Conservation (phyloP, 129 eudicot species). For the Centella asiatica region DNA sequence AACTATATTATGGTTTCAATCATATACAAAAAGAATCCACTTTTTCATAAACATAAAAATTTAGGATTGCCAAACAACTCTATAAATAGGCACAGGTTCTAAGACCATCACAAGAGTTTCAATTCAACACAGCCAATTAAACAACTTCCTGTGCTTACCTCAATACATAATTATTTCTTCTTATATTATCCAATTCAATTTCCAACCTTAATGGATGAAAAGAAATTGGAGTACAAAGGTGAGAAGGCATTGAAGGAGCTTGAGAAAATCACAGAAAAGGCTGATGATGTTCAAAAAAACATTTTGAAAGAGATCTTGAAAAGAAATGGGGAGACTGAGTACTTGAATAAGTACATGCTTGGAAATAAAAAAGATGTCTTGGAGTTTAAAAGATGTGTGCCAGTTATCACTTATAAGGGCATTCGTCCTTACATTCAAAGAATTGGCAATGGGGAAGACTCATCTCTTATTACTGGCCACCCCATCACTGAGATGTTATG, state of each 20-base stretch:
- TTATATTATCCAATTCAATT: not conserved
- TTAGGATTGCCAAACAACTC: conserved; percentile 9
- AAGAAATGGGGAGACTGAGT: conserved; percentile 60
- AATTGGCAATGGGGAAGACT: conserved; percentile 75
- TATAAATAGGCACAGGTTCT: conserved; percentile 30
- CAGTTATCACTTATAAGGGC: conserved; percentile 53
- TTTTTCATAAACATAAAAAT: not conserved
- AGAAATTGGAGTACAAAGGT: conserved; percentile 82
- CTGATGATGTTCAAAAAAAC: conserved; percentile 59
- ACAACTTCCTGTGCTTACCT: no score
- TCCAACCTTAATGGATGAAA: conserved; percentile 75
- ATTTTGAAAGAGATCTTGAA: conserved; percentile 44
- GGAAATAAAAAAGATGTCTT: conserved; percentile 38
- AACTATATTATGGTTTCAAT: conserved; percentile 15
- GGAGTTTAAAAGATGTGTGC: conserved; percentile 44
- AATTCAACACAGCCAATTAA: no score
- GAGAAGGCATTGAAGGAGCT: conserved; percentile 64
- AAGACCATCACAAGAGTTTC: no score
- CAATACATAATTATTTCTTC: not conserved
- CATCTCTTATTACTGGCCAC: conserved; percentile 60
- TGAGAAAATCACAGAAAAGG: conserved; percentile 50
- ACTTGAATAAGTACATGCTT: conserved; percentile 35
- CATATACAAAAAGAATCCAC: conserved; percentile 14
- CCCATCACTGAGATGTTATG: conserved; percentile 79
- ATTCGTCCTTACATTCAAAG: conserved; percentile 67